Conservation (phyloP, 192 early-diverging fungal species). For the Oehlia diaphana region DNA sequence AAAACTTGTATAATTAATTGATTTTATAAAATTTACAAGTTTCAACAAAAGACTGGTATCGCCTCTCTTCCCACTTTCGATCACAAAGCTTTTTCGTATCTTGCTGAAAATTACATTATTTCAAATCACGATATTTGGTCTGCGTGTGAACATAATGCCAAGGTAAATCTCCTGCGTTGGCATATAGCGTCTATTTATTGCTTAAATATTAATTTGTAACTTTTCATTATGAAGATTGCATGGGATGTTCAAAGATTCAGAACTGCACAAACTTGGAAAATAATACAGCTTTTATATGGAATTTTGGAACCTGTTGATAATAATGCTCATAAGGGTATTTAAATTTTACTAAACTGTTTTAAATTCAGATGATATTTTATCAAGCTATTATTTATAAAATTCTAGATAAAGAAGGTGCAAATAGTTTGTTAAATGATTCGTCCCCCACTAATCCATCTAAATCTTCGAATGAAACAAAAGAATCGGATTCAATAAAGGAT, state of each 20-base stretch:
- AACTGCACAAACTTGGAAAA: slow-evolving; percentile 76
- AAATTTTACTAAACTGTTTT: background rate
- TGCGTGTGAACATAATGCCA: slow-evolving; percentile 63
- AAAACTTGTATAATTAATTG: no score
- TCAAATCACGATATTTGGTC: slow-evolving; percentile 48
- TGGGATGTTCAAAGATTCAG: slow-evolving; percentile 57
- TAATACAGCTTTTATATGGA: slow-evolving; percentile 64
- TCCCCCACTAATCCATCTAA: background rate
- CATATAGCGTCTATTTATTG: background rate
- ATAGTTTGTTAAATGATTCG: background rate
- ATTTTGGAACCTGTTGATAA: no score
- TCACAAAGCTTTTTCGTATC: slow-evolving; percentile 60
- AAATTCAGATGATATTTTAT: background rate
- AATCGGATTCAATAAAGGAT: slow-evolving; percentile 3
- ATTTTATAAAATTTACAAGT: background rate
- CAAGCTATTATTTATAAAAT: background rate
- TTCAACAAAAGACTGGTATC: slow-evolving; percentile 34
- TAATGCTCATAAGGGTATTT: no score
- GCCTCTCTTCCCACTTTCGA: slow-evolving; percentile 60
- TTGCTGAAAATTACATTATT: slow-evolving; percentile 67
- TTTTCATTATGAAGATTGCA: slow-evolving; percentile 47
- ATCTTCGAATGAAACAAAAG: background rate
- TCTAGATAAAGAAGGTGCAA: background rate
- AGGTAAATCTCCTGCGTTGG: slow-evolving; percentile 36
- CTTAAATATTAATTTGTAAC: slow-evolving; percentile 3